Evolutionary conservation across 306 rosid genomes (phyloP).

Genomic region (Pterocarpus macrocarpus): DNA sequence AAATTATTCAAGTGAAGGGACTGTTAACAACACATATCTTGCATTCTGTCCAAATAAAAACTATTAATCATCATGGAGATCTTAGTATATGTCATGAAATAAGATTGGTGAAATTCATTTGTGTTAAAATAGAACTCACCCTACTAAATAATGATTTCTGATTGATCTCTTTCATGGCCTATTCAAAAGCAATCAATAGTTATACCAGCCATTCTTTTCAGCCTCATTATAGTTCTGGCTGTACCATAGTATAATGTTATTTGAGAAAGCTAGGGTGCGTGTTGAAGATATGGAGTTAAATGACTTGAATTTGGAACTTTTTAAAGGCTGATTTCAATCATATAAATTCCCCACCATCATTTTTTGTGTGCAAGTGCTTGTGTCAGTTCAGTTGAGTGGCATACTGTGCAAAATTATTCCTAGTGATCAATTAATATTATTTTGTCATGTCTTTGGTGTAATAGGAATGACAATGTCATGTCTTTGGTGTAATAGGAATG

Average conservation of each 20-base stretch:
- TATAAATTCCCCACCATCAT: neutral
- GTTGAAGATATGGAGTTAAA: constrained; percentile 12
- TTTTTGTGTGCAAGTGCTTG: neutral
- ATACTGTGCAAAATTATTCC: neutral
- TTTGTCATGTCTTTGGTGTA: neutral
- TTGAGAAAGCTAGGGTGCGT: constrained; percentile 17
- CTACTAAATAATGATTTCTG: constrained; percentile 13
- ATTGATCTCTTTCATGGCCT: constrained; percentile 2
- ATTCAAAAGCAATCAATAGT: neutral
- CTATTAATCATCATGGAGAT: neutral
- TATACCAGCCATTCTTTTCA: neutral
- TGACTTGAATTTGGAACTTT: constrained; percentile 12
- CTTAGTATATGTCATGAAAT: constrained; percentile 12
- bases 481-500: constrained; percentile 6
- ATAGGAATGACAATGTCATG: neutral
- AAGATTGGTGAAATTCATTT: constrained; percentile 19
- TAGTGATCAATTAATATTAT: constrained; percentile 23
- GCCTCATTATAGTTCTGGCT: constrained; percentile 19
- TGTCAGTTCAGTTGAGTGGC: neutral
- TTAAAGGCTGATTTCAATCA: neutral
- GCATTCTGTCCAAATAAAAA: constrained; percentile 16
- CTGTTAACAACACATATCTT: neutral
- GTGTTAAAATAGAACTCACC: constrained; percentile 4
- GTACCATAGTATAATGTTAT: neutral
- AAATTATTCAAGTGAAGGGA: constrained; percentile 10